Conservation (phyloP, 2,329 filamentous ascomycete species). For the Colletotrichum lentis region DNA sequence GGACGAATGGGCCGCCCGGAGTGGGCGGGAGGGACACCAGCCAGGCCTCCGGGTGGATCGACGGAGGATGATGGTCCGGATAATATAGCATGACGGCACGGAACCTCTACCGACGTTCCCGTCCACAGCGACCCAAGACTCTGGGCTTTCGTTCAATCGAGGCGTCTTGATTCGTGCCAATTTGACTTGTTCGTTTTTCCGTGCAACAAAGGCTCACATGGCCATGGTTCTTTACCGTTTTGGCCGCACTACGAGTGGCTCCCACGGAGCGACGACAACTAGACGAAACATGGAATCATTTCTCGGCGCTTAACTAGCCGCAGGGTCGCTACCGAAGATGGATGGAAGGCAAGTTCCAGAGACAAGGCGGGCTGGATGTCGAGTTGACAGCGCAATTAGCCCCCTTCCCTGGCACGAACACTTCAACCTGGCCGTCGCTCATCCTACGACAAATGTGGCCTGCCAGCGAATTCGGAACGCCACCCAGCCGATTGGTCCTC, state of each 20-base stretch:
- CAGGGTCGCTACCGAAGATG: neutral
- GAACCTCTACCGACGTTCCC: constrained; percentile 30
- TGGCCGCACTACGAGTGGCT: neutral
- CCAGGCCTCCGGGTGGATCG: neutral
- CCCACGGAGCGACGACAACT: neutral
- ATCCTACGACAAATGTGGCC: too few relatives aligned
- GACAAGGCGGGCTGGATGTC: too few relatives aligned
- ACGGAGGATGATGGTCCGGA: constrained; percentile 36
- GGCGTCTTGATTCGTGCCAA: neutral
- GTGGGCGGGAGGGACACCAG: neutral
- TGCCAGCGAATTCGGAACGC: neutral
- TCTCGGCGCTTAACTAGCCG: neutral
- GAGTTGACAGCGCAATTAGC: neutral
- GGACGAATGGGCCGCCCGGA: constrained; percentile 15
- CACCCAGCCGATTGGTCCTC: neutral
- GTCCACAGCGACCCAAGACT: constrained; percentile 21
- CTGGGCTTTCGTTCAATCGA: constrained; percentile 24
- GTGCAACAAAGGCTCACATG: neutral
- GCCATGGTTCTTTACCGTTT: neutral
- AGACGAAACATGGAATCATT: neutral
- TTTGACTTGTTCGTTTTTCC: neutral
- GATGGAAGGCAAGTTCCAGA: too few relatives aligned
- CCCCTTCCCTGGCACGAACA: too few relatives aligned
- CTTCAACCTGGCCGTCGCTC: neutral
- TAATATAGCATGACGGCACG: constrained; percentile 9